Base-by-base conservation (phyloP, 805 yeast genomes). In the Ogataea dorogensis region DNA sequence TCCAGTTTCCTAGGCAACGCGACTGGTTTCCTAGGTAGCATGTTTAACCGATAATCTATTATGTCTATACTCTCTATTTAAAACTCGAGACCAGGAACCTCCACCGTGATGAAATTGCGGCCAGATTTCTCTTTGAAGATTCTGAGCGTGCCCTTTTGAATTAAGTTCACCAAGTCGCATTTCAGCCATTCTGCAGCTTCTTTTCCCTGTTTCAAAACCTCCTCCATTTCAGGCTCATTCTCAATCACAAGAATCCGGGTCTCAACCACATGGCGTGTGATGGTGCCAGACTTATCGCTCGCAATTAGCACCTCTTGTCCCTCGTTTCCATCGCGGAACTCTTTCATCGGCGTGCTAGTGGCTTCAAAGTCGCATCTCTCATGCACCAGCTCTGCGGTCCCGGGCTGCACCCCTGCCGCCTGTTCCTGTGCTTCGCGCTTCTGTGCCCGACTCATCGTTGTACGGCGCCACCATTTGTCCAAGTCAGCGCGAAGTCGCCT, bases 1-100 rank as follows among this genome's bases (percentile, higher is more conserved):
- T 68, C 72, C 22, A 36, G 46, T 8, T 14, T 61, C 9, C 56
- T 78, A 18, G 55, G 65, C 13, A 71, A 78, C 44, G 50, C 79
- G 18, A 76, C 72, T 40, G 43, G 29, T 8, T 16, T 31, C 27
- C 17, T 36, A 11, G 23, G 31, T 14, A 17, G 30, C 13, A 6
- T 36, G 11, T 30, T 36, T 17, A 21, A 31, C n/a, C 21, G 35
- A 21, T 36, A 26, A 26, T 9, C 14, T 15, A 23, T 31, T 19
- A 19, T 6, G 15, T 23, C 18, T 20, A 18, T 13, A 16, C 24
- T 17, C 16, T 27, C 28, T 22, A 18, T 33, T 23, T 14, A 19
- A 30, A 28, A 10, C 22, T 30, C 32, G 18, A 43, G 32, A 19
- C 39, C 49, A 7, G 49, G 21, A 4, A 50, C 43, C 43, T 49